These are phyloP conservation scores for Talaromyces sp. DNA, from an alignment of 2,329 filamentous ascomycete species.

Conservation along the genomic window DNA sequence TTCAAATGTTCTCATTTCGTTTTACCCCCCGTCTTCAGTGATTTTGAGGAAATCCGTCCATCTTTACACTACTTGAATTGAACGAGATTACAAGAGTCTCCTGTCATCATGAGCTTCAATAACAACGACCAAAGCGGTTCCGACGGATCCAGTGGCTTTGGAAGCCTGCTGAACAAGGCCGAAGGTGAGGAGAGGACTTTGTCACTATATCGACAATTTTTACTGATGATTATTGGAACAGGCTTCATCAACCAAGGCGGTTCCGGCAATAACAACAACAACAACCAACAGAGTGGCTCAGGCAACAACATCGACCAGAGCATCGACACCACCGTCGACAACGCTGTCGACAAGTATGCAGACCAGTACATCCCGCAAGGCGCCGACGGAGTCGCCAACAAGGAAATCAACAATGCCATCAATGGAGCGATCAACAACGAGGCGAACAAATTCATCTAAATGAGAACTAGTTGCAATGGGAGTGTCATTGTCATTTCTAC, in stretches of 20 bases:
- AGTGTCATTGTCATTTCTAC: not conserved
- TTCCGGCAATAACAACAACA: not conserved
- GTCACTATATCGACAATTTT: not conserved
- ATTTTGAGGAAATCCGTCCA: not conserved
- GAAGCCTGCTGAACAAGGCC: not conserved
- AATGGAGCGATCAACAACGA: not conserved
- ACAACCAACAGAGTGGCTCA: not conserved
- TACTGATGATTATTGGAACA: not conserved
- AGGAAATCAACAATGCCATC: not conserved
- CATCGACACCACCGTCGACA: not conserved
- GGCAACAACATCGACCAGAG: not conserved
- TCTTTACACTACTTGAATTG: not conserved
- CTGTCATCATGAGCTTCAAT: not conserved
- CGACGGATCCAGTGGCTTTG: not conserved
- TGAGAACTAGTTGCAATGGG: not conserved
- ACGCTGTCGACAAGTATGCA: not conserved
- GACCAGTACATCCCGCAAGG: not conserved
- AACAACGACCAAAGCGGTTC: not conserved
- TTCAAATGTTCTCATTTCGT: not conserved
- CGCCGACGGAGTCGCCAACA: not conserved
- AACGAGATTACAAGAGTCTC: not conserved
- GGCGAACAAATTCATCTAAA: not conserved
- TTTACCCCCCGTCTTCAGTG: not conserved
- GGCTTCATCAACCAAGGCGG: not conserved
- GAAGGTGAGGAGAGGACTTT: not conserved